Base-by-base conservation (phyloP, 164 flowering plant species). In the Stephania japonica region DNA sequence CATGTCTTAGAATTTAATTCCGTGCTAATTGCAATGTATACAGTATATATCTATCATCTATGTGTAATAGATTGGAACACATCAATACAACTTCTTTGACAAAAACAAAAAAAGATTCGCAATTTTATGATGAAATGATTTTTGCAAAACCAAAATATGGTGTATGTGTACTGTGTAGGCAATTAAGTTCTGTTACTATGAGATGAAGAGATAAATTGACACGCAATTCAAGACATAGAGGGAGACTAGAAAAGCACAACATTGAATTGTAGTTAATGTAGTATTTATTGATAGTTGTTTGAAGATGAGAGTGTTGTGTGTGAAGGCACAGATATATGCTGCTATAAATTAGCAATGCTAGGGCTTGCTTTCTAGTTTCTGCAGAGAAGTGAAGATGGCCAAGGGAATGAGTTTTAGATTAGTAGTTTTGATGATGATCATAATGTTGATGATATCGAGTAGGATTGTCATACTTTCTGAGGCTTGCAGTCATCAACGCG, bases 401-500 rank as follows among this genome's bases (percentile, higher is more conserved):
- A 26, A 70, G 74, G 26, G 68, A 67, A 73, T 61, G 32, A 14
- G 18, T 27, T 26, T 76, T 10, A 43, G 8, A 11, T 1, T 63
- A 1, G 74, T 62, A 8, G 24, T 42, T 8, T 19, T 23, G 18
- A 3, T 42, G 50, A 23, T 23, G 18, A 3, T 42, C 42, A 23
- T 71, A 49, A 11, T 81, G 67, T 64, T 84, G 70, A 59, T 83
- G 72, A 3, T 82, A 63, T 7, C 62, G 32, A 71, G 63, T 75
- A 43, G 72, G 73, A 63, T 75, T 71, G 67, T 67, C 26, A 71
- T 49, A 6, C 81, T 83, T 38, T 76, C 74, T 21, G 18, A 67
- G 59, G 85, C 78, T 1, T 87, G 92, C 70, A 72, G 84, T 12
- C 6, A 82, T 4, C 8, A 13, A 25, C 16, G 16, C 5, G 79